Evolutionary conservation across 2,329 filamentous ascomycete genomes (phyloP).

Genomic region (Calonectria pauciramosa): DNA sequence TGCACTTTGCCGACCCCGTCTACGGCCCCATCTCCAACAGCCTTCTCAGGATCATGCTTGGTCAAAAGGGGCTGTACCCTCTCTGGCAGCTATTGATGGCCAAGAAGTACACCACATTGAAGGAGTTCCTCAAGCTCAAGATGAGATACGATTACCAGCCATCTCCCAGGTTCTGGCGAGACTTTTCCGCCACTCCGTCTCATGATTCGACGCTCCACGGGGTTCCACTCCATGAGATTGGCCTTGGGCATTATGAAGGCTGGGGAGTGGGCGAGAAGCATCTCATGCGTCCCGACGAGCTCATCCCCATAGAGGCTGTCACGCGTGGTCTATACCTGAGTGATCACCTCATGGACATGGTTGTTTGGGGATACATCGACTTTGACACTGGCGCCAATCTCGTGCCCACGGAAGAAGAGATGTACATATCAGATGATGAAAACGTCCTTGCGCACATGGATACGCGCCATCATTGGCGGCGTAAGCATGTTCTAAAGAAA

Average conservation of each 20-base stretch:
- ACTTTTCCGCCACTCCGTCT: neutral
- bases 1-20: conserved; percentile 76
- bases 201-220: conserved; percentile 57
- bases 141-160: conserved; percentile 69
- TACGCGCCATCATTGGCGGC: conserved; percentile 57
- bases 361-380: conserved; percentile 74
- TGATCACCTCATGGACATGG: conserved; percentile 67
- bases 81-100: conserved; percentile 73
- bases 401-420: conserved; percentile 63
- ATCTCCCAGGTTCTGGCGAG: conserved; percentile 43
- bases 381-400: conserved; percentile 64
- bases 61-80: conserved; percentile 67
- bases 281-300: conserved; percentile 69
- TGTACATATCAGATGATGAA: conserved; percentile 66
- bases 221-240: conserved; percentile 66
- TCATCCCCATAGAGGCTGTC: conserved; percentile 69
- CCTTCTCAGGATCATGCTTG: conserved; percentile 71
- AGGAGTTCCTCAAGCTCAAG: conserved; percentile 69
- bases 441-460: conserved; percentile 48
- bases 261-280: conserved; percentile 64
- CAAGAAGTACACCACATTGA: conserved; percentile 61
- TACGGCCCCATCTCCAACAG: conserved; percentile 64
- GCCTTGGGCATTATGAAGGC: conserved; percentile 66
- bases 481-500: conserved; percentile 60
- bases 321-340: conserved; percentile 68